These are phyloP conservation scores for Talaromyces sp. DNA, from an alignment of 2,329 filamentous ascomycete genomes.

Conservation along the genomic window DNA sequence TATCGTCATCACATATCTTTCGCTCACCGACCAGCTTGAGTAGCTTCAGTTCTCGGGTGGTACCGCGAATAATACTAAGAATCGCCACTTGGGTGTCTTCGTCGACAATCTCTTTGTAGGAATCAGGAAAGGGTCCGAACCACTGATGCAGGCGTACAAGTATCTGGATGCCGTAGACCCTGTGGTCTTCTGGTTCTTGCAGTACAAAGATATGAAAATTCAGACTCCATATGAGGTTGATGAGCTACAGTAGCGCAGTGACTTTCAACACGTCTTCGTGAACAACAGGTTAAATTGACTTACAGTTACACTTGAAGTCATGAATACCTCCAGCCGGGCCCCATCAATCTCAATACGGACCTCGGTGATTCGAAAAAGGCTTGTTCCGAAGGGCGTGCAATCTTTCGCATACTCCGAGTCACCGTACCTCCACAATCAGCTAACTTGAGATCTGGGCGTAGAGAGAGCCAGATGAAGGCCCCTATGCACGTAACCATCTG, in stretches of 20 bases:
- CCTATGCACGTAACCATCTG: background rate
- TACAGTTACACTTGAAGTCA: background rate
- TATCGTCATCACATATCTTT: background rate
- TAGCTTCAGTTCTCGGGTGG: background rate
- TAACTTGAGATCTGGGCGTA: background rate
- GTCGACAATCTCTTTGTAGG: background rate
- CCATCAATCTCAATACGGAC: background rate
- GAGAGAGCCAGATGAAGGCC: too few relatives aligned
- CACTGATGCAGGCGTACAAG: background rate
- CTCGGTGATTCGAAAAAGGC: background rate
- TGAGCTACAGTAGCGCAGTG: background rate
- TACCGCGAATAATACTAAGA: background rate
- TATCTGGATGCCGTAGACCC: background rate
- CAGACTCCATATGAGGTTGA: background rate
- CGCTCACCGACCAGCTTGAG: background rate
- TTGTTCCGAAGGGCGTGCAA: background rate
- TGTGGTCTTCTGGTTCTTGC: background rate
- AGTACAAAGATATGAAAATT: background rate
- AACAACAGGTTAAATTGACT: background rate
- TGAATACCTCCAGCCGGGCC: background rate
- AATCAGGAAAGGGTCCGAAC: background rate
- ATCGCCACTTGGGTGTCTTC: background rate
- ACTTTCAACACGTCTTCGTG: background rate
- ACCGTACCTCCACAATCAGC: background rate
- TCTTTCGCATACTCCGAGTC: background rate